Conservation (phyloP, 108 stramenopile species). For the Skeletonema marinoi region DNA sequence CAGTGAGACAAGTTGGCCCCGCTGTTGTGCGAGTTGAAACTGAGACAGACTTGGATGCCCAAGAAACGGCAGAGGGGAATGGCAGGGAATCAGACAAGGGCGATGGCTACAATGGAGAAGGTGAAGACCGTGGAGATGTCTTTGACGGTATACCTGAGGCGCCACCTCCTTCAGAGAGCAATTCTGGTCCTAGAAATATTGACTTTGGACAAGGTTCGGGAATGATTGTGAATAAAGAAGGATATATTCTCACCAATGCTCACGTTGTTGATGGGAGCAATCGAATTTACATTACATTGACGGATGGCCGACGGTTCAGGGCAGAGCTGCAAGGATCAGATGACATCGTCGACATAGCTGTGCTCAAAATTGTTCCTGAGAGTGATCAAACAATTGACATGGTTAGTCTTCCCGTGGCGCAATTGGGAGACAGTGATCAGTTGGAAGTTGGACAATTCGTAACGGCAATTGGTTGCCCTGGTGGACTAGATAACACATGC, state of each 20-base stretch:
- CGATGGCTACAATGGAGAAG: conserved; percentile 11
- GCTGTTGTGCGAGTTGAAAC: conserved; percentile 89
- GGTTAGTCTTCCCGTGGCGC: conserved; percentile 78
- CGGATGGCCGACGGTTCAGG: conserved; percentile 80
- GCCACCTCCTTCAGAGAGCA: conserved; percentile 27
- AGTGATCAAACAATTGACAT: conserved; percentile 14
- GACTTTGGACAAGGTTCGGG: conserved; percentile 90
- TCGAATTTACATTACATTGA: conserved; percentile 78
- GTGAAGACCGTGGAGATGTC: conserved; percentile 38
- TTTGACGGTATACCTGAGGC: conserved; percentile 41
- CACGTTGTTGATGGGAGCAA: conserved; percentile 88
- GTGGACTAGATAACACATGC: conserved; percentile 90
- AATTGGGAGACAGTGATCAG: conserved; percentile 77
- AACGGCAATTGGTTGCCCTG: conserved; percentile 82
- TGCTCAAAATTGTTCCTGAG: conserved; percentile 73
- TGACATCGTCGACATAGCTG: conserved; percentile 92
- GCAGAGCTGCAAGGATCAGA: conserved; percentile 80
- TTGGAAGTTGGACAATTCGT: conserved; percentile 85
- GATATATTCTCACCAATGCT: conserved; percentile 89
- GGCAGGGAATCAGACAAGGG: conserved; percentile 8
- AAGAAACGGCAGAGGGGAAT: not conserved
- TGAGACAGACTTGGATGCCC: conserved; percentile 57
- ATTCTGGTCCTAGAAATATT: conserved; percentile 2
- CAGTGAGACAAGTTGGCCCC: conserved; percentile 79
- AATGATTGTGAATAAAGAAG: conserved; percentile 75